These are phyloP conservation scores for Rhazya stricta DNA, from an alignment of 257 asterid genomes.

Conservation along the genomic window DNA sequence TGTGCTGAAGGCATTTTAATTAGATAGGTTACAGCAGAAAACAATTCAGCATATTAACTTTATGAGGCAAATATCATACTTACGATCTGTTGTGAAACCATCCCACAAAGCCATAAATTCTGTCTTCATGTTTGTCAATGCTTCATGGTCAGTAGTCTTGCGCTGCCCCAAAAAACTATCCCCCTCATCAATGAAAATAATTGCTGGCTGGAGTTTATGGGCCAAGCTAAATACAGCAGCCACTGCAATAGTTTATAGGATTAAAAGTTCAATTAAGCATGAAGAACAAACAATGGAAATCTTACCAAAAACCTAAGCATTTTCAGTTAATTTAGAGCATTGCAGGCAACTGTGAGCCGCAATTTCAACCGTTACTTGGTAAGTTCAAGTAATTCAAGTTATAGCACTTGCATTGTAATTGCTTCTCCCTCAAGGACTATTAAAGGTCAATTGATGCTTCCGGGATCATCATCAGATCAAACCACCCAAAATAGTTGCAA, in stretches of 20 bases:
- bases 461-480: neutral
- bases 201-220: constrained; percentile 93
- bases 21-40: neutral
- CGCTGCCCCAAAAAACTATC: constrained; percentile 97
- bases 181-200: constrained; percentile 95
- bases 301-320: neutral
- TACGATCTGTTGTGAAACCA: constrained; percentile 95
- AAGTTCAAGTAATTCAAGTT: no score
- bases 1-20: neutral
- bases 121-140: constrained; percentile 83
- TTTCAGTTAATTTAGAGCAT: neutral
- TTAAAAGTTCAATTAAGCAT: constrained; percentile 3
- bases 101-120: constrained; percentile 99
- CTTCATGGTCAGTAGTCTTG: constrained; percentile 77
- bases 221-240: constrained; percentile 96
- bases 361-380: no score
- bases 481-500: no score
- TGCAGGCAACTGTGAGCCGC: no score
- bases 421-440: neutral
- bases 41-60: neutral
- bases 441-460: neutral
- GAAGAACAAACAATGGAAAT: neutral
- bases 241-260: constrained; percentile 42
- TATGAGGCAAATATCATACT: constrained; percentile 21
- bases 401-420: neutral